Percentiles rank a stretch among this genome's conserved stretches.
Evolutionary conservation across 192 early-diverging fungal species (phyloP).

Genomic region (Gonapodya prolifera): DNA sequence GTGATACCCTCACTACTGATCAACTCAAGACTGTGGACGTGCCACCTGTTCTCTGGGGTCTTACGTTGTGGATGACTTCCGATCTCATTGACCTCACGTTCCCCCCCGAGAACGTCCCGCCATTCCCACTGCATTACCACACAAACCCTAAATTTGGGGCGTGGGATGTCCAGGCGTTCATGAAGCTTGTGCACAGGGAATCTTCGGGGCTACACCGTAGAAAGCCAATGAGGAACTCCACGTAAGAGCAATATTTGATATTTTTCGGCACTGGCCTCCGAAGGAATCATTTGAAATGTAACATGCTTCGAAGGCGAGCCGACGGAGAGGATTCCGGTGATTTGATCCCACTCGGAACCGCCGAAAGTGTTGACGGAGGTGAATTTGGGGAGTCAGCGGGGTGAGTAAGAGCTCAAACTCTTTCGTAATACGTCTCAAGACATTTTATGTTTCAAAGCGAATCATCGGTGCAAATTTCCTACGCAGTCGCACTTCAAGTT

Average conservation of each 20-base stretch:
- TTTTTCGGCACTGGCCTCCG: too few species aligned
- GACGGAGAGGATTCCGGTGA: neutral
- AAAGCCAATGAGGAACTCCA: neutral
- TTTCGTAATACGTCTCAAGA: neutral
- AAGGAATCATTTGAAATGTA: too few species aligned
- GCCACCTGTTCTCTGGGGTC: constrained; percentile 3
- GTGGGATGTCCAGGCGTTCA: neutral
- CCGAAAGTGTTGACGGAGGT: neutral
- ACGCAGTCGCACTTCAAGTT: neutral
- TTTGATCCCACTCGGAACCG: neutral
- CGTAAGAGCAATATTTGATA: too few species aligned
- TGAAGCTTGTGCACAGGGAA: neutral
- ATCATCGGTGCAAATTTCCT: neutral
- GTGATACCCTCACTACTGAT: neutral
- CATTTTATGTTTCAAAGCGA: neutral
- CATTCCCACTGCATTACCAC: neutral
- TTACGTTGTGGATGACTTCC: constrained; percentile 2
- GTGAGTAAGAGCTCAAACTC: neutral
- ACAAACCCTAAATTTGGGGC: neutral
- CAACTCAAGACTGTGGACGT: neutral
- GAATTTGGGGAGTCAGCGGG: neutral
- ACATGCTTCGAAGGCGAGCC: neutral
- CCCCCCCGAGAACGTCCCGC: neutral
- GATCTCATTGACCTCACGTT: neutral
- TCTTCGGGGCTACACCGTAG: neutral